Percentiles rank a stretch among this genome's conserved stretches.
Evolutionary conservation across 73 alveolate genomes (phyloP).

Genomic region (Paramecium primaurelia): DNA sequence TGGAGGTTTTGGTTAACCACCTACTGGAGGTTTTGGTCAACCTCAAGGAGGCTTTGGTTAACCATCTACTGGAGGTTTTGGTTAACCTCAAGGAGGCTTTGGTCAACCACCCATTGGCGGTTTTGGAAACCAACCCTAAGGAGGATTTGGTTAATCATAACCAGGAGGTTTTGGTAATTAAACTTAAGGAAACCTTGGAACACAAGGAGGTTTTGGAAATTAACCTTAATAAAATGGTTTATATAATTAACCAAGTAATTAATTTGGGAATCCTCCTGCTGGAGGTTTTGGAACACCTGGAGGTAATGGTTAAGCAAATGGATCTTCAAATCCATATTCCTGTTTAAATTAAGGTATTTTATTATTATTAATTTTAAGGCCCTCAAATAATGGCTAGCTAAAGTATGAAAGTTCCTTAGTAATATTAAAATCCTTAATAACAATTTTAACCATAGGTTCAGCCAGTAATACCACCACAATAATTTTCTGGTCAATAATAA

Average conservation of each 20-base stretch:
- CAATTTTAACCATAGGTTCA: not conserved
- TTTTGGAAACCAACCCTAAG: not conserved
- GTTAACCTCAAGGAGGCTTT: not conserved
- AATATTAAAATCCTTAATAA: not conserved
- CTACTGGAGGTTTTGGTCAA: not conserved
- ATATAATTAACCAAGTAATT: not conserved
- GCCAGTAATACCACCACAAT: not conserved
- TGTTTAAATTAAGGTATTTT: not conserved
- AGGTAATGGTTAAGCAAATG: not conserved
- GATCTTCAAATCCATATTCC: not conserved
- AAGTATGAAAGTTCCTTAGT: not conserved
- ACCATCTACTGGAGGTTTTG: not conserved
- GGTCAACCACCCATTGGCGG: not conserved
- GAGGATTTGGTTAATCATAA: not conserved
- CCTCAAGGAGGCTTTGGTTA: not conserved
- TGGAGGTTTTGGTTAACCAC: not conserved
- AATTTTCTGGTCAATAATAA: not conserved
- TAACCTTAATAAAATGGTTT: not conserved
- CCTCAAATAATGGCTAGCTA: slow-evolving; percentile 23
- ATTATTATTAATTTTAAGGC: not conserved
- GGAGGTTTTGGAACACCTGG: not conserved
- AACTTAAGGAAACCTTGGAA: not conserved
- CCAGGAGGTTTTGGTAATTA: not conserved
- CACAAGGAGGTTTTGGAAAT: not conserved
- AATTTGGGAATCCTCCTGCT: not conserved